Conservation (phyloP, 2,329 filamentous ascomycete genomes). For the Neopestalotiopsis sp. region DNA sequence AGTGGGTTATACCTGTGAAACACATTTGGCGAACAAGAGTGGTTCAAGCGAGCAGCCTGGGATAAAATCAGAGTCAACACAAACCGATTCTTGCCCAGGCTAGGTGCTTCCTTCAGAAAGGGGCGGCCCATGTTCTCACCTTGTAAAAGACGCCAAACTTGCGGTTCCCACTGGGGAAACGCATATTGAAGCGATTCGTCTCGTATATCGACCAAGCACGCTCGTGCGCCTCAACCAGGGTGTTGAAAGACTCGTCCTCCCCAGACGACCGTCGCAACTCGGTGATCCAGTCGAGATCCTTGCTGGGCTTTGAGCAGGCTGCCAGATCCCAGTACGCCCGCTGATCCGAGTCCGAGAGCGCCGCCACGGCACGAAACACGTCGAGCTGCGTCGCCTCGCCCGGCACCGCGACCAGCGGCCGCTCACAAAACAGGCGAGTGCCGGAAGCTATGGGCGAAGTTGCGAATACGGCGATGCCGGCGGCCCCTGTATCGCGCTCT, state of each 20-base stretch:
- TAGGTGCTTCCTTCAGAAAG: too few species aligned
- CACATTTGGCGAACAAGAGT: conserved; percentile 15
- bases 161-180: background rate
- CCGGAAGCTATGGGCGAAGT: background rate
- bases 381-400: conserved; percentile 3
- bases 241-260: conserved; percentile 9
- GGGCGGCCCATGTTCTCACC: background rate
- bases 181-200: conserved; percentile 14
- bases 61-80: background rate
- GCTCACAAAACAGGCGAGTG: conserved; percentile 11
- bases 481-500: background rate
- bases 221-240: conserved; percentile 14
- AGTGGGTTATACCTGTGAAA: conserved; percentile 15
- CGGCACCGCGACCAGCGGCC: conserved; percentile 1
- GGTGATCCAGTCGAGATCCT: conserved; percentile 14
- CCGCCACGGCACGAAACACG: background rate
- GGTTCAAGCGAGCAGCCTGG: conserved; percentile 10
- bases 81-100: too few species aligned
- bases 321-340: conserved; percentile 3
- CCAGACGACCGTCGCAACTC: background rate
- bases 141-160: conserved; percentile 15
- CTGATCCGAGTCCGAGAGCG: conserved; percentile 1
- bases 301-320: conserved; percentile 12
- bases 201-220: conserved; percentile 16
- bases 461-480: conserved; percentile 10